These are phyloP conservation scores for Darksidea phi DNA, from an alignment of 495 filamentous ascomycete species.

Conservation along the genomic window DNA sequence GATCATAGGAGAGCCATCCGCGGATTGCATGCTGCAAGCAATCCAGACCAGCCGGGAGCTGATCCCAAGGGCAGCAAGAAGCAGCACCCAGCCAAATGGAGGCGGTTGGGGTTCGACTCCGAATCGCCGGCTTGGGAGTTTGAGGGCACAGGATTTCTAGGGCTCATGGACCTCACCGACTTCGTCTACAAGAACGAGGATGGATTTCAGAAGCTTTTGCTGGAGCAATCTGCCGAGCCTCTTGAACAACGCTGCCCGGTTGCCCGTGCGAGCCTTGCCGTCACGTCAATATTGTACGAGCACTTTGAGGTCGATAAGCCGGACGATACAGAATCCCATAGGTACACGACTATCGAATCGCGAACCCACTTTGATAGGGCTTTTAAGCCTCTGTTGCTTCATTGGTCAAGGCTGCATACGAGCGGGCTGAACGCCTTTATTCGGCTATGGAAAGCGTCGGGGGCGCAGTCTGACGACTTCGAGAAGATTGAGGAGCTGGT, in stretches of 20 bases:
- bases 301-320: constrained; percentile 93
- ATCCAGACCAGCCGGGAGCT: constrained; percentile 51
- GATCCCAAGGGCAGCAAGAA: constrained; percentile 57
- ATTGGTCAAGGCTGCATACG: constrained; percentile 94
- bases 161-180: constrained; percentile 96
- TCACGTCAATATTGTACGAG: constrained; percentile 86
- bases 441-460: constrained; percentile 86
- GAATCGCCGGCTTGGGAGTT: constrained; percentile 86
- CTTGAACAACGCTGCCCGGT: constrained; percentile 78
- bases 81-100: constrained; percentile 92
- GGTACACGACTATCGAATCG: constrained; percentile 73
- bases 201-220: constrained; percentile 78
- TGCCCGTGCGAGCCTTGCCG: constrained; percentile 79
- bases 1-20: constrained; percentile 89
- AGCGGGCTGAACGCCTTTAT: constrained; percentile 87
- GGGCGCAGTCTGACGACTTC: constrained; percentile 81
- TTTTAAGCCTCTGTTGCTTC: constrained; percentile 83
- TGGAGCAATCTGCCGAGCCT: constrained; percentile 81
- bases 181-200: constrained; percentile 89
- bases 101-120: constrained; percentile 85
- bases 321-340: constrained; percentile 76
- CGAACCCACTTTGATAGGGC: constrained; percentile 77
- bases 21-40: constrained; percentile 78
- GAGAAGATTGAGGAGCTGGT: constrained; percentile 88
- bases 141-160: constrained; percentile 79